Evolutionary conservation across 2,329 filamentous ascomycete species (phyloP), one percentile per base, ranked within the genome.

Genomic region (Tetracladium maxilliforme): DNA sequence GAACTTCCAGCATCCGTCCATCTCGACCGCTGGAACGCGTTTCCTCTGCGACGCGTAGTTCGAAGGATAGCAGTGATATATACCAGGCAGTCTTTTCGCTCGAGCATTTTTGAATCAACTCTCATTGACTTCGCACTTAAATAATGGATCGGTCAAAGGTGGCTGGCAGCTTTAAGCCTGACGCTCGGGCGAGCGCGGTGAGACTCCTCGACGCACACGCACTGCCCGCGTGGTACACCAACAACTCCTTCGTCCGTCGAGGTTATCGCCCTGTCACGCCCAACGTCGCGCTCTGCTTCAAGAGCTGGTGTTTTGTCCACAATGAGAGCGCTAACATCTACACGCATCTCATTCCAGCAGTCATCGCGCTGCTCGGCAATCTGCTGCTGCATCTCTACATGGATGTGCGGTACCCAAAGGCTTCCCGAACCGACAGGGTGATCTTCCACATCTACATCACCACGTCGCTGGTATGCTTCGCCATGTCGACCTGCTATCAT

Each of bases 241-340:
- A 53, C 32, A 61, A 58, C 31, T 34, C 40, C 7, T 52, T 46
- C 33, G 53, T 60, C 26, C 39, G 41, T 14, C 38, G 42, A 6
- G 54, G 53, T 13, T 63, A 62, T 33, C 53, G 57, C 10, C 52
- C 51, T 7, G 45, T 49, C 9, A 51, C 48, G 7, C 35, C 44
- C 21, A 59, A 56, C 1, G 35, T 37, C 10, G 26, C 23, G 4
- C 34, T 30, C 6, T 62, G 47, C 31, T 36, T 61, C 26, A 27
- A 35, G 10, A 61, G 56, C 33, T 51, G 47, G 43, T 29, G 37
- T 5, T 54, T 56, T 36, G 30, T 52, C 9, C 55, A 58, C 38
- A 58, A 58, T 31, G 54, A 59, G 35, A 43, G 48, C 1, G 33
- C 47, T 35, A 58, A 57, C 31, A 56, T 58, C 23, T 55, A 47